phyloP scores from a whole-genome alignment of 805 yeast genomes.

The Metschnikowia sp. region DNA sequence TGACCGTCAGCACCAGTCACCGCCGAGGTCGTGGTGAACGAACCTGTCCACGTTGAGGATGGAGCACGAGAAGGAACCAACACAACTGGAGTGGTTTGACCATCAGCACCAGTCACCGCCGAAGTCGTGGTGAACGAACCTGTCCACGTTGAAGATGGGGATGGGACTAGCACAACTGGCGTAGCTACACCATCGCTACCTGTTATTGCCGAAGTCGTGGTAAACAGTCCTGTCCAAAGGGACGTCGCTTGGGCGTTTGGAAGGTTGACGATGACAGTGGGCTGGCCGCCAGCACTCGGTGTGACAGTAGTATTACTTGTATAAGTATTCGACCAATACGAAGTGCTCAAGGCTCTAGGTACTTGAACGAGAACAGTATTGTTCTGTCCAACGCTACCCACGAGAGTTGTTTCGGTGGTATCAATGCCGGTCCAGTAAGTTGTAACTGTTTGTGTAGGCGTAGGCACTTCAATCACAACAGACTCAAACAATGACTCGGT shows the following conservation, averaged over 20 bases:
- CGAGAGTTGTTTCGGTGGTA: slow-evolving; percentile 6
- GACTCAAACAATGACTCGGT: slow-evolving; percentile 7
- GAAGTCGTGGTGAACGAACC: too few relatives aligned
- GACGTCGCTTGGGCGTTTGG: slow-evolving; percentile 10
- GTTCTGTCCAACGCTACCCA: slow-evolving; percentile 8
- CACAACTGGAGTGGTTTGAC: too few relatives aligned
- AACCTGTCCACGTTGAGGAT: too few relatives aligned
- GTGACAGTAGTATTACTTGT: background rate
- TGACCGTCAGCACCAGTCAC: too few relatives aligned
- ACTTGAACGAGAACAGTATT: slow-evolving; percentile 15
- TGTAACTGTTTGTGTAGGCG: slow-evolving; percentile 14
- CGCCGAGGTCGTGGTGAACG: too few relatives aligned
- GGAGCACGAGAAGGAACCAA: too few relatives aligned
- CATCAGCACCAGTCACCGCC: too few relatives aligned
- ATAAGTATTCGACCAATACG: background rate
- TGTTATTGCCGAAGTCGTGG: slow-evolving; percentile 11
- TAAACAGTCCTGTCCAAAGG: slow-evolving; percentile 8
- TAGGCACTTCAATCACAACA: slow-evolving; percentile 16
- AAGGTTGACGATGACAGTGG: slow-evolving; percentile 12
- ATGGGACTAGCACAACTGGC: slow-evolving; percentile 14
- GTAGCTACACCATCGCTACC: slow-evolving; percentile 19
- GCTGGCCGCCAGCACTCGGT: background rate
- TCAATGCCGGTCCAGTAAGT: slow-evolving; percentile 14
- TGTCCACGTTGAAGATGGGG: background rate
- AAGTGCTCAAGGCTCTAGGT: slow-evolving; percentile 8